A percentile compares a stretch with the other conserved stretches of the same genome.
Conservation (phyloP, 2,329 filamentous ascomycete species). For the Colletotrichum liaoningense region DNA sequence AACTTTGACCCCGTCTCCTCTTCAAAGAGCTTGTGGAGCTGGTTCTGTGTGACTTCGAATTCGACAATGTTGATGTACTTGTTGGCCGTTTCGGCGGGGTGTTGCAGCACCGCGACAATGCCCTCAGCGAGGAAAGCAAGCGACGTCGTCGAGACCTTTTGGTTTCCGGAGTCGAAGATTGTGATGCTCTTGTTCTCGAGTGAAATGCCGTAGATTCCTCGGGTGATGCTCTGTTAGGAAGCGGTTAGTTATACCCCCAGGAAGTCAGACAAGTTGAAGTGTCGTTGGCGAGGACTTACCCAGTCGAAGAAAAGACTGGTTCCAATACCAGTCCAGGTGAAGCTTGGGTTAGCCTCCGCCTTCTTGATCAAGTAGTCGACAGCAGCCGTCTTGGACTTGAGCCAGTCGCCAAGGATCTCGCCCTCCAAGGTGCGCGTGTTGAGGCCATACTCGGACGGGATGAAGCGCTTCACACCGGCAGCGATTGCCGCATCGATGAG, state of each 20-base stretch:
- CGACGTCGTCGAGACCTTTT: slow-evolving; percentile 25
- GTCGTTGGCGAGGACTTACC: slow-evolving; percentile 45
- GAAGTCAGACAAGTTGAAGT: fast-evolving
- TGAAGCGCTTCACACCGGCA: slow-evolving; percentile 65
- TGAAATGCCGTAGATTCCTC: slow-evolving; percentile 27
- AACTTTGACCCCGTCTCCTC: slow-evolving; percentile 63
- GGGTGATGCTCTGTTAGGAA: slow-evolving; percentile 16
- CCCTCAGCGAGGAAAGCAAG: slow-evolving; percentile 24
- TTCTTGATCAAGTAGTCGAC: slow-evolving; percentile 36
- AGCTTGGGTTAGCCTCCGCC: slow-evolving; percentile 38
- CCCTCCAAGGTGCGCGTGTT: slow-evolving; percentile 40
- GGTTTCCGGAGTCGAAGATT: slow-evolving; percentile 27
- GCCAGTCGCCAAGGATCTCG: slow-evolving; percentile 38
- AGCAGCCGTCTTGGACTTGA: slow-evolving; percentile 30
- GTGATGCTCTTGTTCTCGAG: slow-evolving; percentile 18
- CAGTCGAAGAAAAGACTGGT: slow-evolving; percentile 72
- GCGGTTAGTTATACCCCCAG: not conserved
- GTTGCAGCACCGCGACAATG: slow-evolving; percentile 60
- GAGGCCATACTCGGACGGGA: slow-evolving; percentile 63
- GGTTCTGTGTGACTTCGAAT: slow-evolving; percentile 67
- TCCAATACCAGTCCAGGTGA: slow-evolving; percentile 71
- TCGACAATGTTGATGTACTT: slow-evolving; percentile 68
- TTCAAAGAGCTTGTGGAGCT: slow-evolving; percentile 65
- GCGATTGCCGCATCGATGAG: slow-evolving; percentile 64
- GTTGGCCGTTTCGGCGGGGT: slow-evolving; percentile 64